These are phyloP conservation scores for Leccinum huronense DNA, from an alignment of 1,284 basidiomycete species.

Conservation along the genomic window DNA sequence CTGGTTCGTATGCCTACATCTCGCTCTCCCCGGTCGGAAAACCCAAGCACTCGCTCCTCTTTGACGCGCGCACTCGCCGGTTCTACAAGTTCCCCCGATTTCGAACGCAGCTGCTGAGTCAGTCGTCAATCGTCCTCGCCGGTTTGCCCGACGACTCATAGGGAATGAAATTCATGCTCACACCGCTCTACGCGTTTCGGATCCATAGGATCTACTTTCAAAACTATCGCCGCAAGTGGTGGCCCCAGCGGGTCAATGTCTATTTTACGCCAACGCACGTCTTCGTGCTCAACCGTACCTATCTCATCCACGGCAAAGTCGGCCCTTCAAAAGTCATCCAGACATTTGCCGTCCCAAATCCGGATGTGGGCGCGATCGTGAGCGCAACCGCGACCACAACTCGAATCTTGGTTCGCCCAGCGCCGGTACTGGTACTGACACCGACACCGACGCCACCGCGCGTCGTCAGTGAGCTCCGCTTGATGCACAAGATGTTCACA, in stretches of 20 bases:
- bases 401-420: neutral
- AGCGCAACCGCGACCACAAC: neutral
- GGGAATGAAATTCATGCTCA: neutral
- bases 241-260: constrained; percentile 17
- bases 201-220: neutral
- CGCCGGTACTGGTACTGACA: neutral
- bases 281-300: neutral
- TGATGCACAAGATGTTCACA: constrained; percentile 18
- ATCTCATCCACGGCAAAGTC: constrained; percentile 3
- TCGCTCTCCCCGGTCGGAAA: neutral
- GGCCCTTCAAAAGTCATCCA: constrained; percentile 21
- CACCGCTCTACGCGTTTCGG: neutral
- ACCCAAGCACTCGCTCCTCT: neutral
- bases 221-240: constrained; percentile 18
- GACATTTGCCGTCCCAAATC: constrained; percentile 17
- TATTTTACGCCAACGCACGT: constrained; percentile 6
- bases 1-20: neutral
- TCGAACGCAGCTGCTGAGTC: neutral
- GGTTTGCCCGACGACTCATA: neutral
- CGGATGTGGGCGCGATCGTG: constrained; percentile 2
- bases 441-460: neutral
- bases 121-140: neutral
- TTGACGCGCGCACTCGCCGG: neutral
- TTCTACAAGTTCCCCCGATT: neutral
- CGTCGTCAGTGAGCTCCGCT: constrained; percentile 20